Conservation (phyloP, 495 filamentous ascomycete genomes). For the Penicillium odoratum region DNA sequence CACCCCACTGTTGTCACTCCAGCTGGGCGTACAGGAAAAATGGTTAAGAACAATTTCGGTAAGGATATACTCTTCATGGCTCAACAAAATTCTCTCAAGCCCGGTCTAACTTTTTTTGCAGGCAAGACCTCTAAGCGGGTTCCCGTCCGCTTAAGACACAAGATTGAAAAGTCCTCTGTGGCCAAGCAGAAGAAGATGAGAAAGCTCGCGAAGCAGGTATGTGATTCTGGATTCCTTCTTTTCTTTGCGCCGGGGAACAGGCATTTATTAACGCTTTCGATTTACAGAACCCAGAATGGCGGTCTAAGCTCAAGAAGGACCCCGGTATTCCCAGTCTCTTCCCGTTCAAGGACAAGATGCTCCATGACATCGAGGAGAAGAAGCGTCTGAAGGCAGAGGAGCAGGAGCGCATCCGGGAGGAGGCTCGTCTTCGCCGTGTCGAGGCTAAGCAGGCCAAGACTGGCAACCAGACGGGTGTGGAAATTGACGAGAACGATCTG, state of each 20-base stretch:
- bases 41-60: conserved; percentile 51
- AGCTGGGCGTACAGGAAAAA: conserved; percentile 27
- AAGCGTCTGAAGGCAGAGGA: conserved; percentile 80
- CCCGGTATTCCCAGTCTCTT: conserved; percentile 96
- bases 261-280: conserved; percentile 5
- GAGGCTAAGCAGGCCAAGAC: conserved; percentile 42
- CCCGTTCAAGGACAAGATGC: conserved; percentile 93
- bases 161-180: conserved; percentile 91
- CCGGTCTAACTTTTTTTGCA: conserved; percentile 34
- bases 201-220: conserved; percentile 81
- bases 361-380: conserved; percentile 90
- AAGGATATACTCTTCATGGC: conserved; percentile 17
- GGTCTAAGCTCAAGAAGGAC: conserved; percentile 90
- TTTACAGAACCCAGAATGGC: conserved; percentile 84
- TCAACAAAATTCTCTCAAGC: neutral
- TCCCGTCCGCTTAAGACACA: conserved; percentile 85
- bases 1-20: conserved; percentile 11
- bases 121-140: conserved; percentile 93
- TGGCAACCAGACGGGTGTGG: conserved; percentile 16
- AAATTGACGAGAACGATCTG: conserved; percentile 50
- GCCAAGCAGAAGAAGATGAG: conserved; percentile 86
- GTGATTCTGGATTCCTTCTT: neutral
- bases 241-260: neutral
- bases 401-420: conserved; percentile 62
- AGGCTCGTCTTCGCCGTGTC: conserved; percentile 63